Base-by-base conservation (phyloP, 192 early-diverging fungal genomes). In the Kickxella alabastrina region DNA sequence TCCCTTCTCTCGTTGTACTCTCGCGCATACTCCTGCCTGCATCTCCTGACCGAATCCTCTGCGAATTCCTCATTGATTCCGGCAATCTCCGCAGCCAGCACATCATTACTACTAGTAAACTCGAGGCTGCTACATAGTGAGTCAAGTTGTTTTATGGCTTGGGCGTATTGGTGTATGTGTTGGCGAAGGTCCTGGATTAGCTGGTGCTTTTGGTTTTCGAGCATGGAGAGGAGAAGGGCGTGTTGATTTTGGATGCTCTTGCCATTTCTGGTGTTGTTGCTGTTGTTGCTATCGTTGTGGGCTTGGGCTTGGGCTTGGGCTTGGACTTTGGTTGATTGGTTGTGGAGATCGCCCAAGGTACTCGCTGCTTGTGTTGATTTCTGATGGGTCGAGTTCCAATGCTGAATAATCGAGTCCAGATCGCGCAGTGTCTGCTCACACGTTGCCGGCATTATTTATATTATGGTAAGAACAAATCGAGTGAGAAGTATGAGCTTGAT, bases 11-110 rank as follows among this genome's bases (percentile, higher is more conserved):
- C 10, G n/a, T 25, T 15, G 9, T 51, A 51, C 57, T 59, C 57
- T 4, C 23, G 36, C 0, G 4, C 31, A 35, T 59, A 59, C 32
- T 15, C 48, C 15, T 25, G 17, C 12, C 24, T 9, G 4, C 57
- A 17, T 5, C 51, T 49, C 1, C 31, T 9, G 9, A 57, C 49
- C 2, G 41, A 35, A 4, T 7, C 17, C 15, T 3, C 18, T 3
- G 37, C 63, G 22, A 49, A 65, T 32, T 44, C 49, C 0, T n/a
- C 13, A 4, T 48, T 54, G n/a, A 65, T 34, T 1, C 63, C 63
- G 4, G 56, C 55, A 2, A 53, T 19, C 8, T 4, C 23, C 27
- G n/a, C n/a, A n/a, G 23, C 37, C 52, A 37, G 36, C 21, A 6
- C 19, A 27, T 44, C 43, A 7, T 6, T 25, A 5, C 23, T 10